Base-by-base conservation (phyloP, 345 rosid genomes). In the Xanthoceras sorbifolium region DNA sequence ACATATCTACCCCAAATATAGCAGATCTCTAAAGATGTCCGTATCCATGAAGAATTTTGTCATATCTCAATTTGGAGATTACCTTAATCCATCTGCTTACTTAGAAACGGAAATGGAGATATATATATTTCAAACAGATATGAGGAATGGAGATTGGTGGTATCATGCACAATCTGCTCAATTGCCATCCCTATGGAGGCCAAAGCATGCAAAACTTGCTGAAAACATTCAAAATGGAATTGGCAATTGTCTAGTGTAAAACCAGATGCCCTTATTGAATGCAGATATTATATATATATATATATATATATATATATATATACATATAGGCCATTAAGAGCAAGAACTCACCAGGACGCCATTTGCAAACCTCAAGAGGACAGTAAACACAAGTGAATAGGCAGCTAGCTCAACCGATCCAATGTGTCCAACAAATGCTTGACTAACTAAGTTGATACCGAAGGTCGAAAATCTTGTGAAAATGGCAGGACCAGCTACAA, bases 401-500 rank as follows among this genome's bases (percentile, higher is more conserved):
- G 97, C 97, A 6, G 98, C 98, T 14, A 91, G 85, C 70, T 93
- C 86, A 0, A 80, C 82, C 0, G 92, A 31, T 31, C 98, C 92
- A 72, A 91, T 81, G 71, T 90, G 98, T 0, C 98, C 98, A 9
- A 90, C 73, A 63, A 90, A 93, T 3, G 90, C 93, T 75, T 90
- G 97, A 62, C 80, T 91, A 75, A 91, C 75, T 1, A 91, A 68
- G 31, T 76, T 76, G 10, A 86, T 75, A 9, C 94, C 97, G 2
- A 87, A 90, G 14, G 92, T 87, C 3, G 97, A 90, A 67, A 90
- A 83, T 66, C 90, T 82, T 0, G 93, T 87, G 84, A 93, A 90
- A 73, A 89, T 90, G 7, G 97, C 97, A 15, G 97, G 98, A 0
- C 79, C 97, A 4, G 94, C 94, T 1, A 93, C 89, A 14, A 72